phyloP scores from a whole-genome alignment of 1,284 basidiomycete genomes.

The Tremellales sp. region DNA sequence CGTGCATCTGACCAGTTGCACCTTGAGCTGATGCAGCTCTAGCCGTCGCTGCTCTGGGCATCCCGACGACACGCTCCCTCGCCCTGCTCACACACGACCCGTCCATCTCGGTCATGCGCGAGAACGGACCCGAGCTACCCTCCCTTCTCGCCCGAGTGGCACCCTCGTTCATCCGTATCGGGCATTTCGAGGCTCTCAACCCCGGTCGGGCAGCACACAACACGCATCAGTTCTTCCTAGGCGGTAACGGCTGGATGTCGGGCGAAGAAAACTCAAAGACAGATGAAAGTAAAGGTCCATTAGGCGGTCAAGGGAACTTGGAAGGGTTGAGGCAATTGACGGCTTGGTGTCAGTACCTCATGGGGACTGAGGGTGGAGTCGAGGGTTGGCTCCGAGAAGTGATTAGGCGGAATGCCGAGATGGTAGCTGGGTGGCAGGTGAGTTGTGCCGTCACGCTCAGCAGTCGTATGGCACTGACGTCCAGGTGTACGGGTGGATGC shows the following conservation, averaged over 20 bases:
- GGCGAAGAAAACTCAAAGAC: conserved; percentile 49
- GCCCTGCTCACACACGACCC: conserved; percentile 70
- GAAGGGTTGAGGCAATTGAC: conserved; percentile 70
- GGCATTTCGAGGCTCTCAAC: conserved; percentile 82
- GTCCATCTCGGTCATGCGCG: conserved; percentile 69
- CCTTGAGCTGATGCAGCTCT: conserved; percentile 1
- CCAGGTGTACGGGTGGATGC: conserved; percentile 77
- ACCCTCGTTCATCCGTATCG: conserved; percentile 87
- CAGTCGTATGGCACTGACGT: background rate
- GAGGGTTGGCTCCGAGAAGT: conserved; percentile 71
- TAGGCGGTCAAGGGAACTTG: conserved; percentile 59
- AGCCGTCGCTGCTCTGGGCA: conserved; percentile 82
- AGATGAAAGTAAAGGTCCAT: conserved; percentile 14
- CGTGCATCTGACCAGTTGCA: background rate
- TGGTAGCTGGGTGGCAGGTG: conserved; percentile 88
- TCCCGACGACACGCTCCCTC: conserved; percentile 86
- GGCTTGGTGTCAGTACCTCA: conserved; percentile 61
- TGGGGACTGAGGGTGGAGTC: conserved; percentile 51
- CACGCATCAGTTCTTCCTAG: conserved; percentile 57
- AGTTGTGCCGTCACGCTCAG: conserved; percentile 3
- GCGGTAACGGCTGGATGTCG: conserved; percentile 50
- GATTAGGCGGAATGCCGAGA: conserved; percentile 75
- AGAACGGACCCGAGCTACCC: conserved; percentile 67
- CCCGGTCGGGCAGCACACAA: conserved; percentile 54
- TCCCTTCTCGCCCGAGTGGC: conserved; percentile 80